Percentiles rank a stretch among this genome's conserved stretches.
These are phyloP conservation scores for Lactarius indigo DNA, from an alignment of 768 basidiomycete species.

Conservation along the genomic window DNA sequence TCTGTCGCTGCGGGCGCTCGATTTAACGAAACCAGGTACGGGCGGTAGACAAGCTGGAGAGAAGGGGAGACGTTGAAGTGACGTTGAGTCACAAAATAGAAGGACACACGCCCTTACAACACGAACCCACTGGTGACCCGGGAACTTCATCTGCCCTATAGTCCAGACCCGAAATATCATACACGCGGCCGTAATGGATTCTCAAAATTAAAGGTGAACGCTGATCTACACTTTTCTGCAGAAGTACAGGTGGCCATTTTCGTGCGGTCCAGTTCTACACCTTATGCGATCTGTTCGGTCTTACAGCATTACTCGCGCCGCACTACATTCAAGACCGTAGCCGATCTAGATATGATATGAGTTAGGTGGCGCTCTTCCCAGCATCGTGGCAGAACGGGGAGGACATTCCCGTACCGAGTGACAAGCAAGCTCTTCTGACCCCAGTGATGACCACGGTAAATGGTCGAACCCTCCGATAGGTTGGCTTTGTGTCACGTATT, in stretches of 20 bases:
- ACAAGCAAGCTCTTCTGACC: background rate
- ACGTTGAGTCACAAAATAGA: too few relatives aligned
- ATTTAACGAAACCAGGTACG: too few relatives aligned
- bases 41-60: too few relatives aligned
- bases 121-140: background rate
- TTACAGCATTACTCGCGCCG: background rate
- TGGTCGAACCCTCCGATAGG: background rate
- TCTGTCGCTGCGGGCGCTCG: too few relatives aligned
- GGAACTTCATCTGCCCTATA: background rate
- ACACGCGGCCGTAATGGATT: background rate
- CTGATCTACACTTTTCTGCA: background rate
- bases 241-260: background rate
- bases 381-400: background rate
- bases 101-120: background rate
- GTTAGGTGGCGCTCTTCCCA: background rate
- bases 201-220: background rate
- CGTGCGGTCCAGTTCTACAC: background rate
- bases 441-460: background rate
- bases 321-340: background rate
- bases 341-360: background rate
- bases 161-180: background rate
- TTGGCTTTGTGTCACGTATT: background rate
- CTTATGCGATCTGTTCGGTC: background rate
- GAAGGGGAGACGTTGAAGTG: too few relatives aligned
- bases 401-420: background rate